Evolutionary conservation across 1,139 yeast genomes (phyloP), one percentile per base, ranked within the genome.

Genomic region (Blastobotrys persicus): DNA sequence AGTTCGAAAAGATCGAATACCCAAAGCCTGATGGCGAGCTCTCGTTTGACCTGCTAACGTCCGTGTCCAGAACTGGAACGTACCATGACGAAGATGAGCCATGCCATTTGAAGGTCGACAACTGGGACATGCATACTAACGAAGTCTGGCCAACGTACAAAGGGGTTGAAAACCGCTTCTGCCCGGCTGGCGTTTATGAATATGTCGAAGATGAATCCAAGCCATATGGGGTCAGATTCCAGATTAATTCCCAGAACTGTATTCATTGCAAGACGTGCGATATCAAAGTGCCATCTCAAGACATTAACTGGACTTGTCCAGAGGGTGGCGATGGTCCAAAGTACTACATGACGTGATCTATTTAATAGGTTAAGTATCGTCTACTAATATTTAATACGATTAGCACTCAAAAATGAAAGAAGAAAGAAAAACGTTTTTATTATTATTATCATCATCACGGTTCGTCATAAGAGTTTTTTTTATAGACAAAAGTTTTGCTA

Each of bases 291-390:
- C 98, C 98, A 7, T 76, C 88, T 0, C 97, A 91, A 70, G 97
- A 91, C 65, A 92, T 92, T 55, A 78, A 80, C 64, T 92, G 98
- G 98, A 79, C 83, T 6, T 96, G 88, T 13, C 98, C 98, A 2
- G 98, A 92, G 71, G 98, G 98, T 54, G 97, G 98, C 35, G 98
- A 85, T 65, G 98, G 98, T 7, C 98, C 98, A 52, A 92, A 91
- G 68, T 91, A 91, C 68, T 83, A 80, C 66, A 80, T 85, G 84
- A 80, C 89, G 1, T 85, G 65, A 62, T 39, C 23, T 41, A 19
- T 31, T 26, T 31, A 31, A 23, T 6, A 41, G 13, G 16, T 31
- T 14, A 31, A n/a, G n/a, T n/a, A n/a, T n/a, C n/a, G n/a, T n/a
- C n/a, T n/a, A n/a, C n/a, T n/a, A n/a, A 45, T 31, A 19, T 31